Evolutionary conservation across 768 basidiomycete species (phyloP).

Genomic region (Rhodotorula paludigena): DNA sequence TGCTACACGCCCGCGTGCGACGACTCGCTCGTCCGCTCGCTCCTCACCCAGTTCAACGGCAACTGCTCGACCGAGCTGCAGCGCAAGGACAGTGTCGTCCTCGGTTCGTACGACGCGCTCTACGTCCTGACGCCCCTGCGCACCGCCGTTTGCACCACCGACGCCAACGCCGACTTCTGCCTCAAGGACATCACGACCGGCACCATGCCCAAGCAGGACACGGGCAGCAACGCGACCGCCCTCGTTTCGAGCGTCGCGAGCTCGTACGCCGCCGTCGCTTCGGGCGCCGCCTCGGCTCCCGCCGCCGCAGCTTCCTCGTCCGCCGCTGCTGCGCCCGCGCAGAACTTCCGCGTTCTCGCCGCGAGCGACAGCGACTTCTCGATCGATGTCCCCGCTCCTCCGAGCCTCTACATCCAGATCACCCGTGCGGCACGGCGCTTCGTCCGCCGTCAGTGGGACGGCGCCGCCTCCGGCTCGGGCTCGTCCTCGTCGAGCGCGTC

Average conservation of each 20-base stretch:
- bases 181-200: conserved; percentile 53
- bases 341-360: conserved; percentile 35
- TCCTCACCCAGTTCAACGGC: conserved; percentile 65
- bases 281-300: conserved; percentile 15
- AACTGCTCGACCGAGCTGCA: conserved; percentile 70
- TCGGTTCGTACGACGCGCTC: conserved; percentile 68
- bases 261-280: neutral
- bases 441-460: conserved; percentile 7
- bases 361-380: conserved; percentile 10
- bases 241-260: conserved; percentile 41
- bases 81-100: conserved; percentile 43
- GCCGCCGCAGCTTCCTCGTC: conserved; percentile 35
- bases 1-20: conserved; percentile 53
- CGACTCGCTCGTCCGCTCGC: conserved; percentile 55
- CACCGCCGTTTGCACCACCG: conserved; percentile 68
- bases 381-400: conserved; percentile 35
- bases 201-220: conserved; percentile 38
- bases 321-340: neutral
- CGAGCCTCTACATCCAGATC: conserved; percentile 27
- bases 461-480: neutral
- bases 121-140: conserved; percentile 66
- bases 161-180: conserved; percentile 66
- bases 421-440: conserved; percentile 6
- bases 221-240: conserved; percentile 28
- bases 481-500: neutral